Conservation (phyloP, 2,329 filamentous ascomycete genomes). For the Talaromyces atroroseus region DNA sequence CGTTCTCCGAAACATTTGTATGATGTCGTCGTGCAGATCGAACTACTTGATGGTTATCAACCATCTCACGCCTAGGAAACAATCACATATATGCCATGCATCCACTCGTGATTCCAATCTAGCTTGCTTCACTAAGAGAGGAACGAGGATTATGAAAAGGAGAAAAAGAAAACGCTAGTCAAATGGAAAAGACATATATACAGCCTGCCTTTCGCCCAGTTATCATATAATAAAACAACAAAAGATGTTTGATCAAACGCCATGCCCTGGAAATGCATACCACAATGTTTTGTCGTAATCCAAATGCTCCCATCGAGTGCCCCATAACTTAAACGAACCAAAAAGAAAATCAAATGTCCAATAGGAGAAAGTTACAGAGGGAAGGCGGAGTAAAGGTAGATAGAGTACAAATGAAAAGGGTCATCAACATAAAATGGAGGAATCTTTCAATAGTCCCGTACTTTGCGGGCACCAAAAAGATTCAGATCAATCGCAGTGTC, state of each 20-base stretch:
- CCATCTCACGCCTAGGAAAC: neutral
- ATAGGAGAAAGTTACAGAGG: neutral
- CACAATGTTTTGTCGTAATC: neutral
- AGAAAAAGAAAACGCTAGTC: neutral
- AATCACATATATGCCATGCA: neutral
- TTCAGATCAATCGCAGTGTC: constrained; percentile 41
- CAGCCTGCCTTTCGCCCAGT: neutral
- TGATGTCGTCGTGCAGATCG: neutral
- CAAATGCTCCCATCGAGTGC: neutral
- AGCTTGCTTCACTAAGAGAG: neutral
- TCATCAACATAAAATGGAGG: neutral
- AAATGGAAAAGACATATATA: neutral
- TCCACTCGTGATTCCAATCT: neutral
- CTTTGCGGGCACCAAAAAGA: constrained; percentile 37
- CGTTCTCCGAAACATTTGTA: neutral
- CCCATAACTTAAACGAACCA: neutral
- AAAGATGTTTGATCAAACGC: neutral
- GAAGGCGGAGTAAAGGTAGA: neutral
- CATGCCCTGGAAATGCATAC: constrained; percentile 2
- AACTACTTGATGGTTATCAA: too few relatives aligned
- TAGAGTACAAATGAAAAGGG: neutral
- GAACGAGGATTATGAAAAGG: neutral
- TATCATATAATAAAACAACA: neutral
- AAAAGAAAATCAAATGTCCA: neutral
- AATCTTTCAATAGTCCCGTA: constrained; percentile 20